Evolutionary conservation across 2,329 filamentous ascomycete species (phyloP).

Genomic region (Trichoderma semiorbis): DNA sequence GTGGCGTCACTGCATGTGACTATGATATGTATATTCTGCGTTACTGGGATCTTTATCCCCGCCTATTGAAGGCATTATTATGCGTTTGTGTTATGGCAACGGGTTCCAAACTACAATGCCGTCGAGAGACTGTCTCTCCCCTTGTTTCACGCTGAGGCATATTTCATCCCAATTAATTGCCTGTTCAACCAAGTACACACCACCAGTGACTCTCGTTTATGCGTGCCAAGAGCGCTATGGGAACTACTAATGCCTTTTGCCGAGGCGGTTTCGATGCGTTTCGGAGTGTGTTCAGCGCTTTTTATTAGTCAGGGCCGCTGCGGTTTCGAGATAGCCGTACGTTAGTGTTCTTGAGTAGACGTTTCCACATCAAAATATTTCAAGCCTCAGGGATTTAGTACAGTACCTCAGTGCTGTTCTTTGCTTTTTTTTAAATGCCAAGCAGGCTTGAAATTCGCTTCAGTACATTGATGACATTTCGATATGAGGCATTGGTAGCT

Average conservation of each 20-base stretch:
- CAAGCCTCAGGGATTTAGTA: background rate
- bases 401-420: background rate
- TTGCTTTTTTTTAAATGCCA: background rate
- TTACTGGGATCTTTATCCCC: background rate
- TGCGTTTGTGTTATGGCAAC: background rate
- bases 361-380: background rate
- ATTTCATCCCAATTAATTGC: background rate
- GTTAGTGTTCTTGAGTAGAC: background rate
- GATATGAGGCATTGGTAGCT: background rate
- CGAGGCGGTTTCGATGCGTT: background rate
- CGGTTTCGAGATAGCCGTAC: background rate
- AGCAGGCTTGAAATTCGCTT: too few species aligned
- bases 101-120: background rate
- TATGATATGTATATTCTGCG: background rate
- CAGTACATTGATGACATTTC: background rate
- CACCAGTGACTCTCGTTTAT: background rate
- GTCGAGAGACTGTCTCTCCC: slow-evolving; percentile 1
- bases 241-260: background rate
- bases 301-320: background rate
- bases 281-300: background rate
- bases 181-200: background rate
- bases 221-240: background rate
- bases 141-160: background rate
- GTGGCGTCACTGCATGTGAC: slow-evolving; percentile 7
- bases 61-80: background rate